A percentile compares a stretch with the other conserved stretches of the same genome.
phyloP scores from a whole-genome alignment of 2,329 filamentous ascomycete genomes.

The Thelonectria olida region DNA sequence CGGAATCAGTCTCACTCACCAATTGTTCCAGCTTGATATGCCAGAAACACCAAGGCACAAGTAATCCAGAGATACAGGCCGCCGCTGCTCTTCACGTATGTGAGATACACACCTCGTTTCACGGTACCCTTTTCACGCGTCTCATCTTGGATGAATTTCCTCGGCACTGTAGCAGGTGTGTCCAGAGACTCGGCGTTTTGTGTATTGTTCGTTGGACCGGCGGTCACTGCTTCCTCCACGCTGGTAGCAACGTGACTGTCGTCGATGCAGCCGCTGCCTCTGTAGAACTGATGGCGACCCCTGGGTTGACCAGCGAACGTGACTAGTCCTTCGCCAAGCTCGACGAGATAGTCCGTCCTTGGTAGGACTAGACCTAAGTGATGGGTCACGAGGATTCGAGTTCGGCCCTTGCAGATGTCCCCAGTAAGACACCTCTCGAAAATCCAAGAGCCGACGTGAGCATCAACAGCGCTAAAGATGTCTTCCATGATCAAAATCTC shows the following conservation, averaged over 20 bases:
- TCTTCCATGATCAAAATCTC: slow-evolving; percentile 82
- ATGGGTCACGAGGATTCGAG: slow-evolving; percentile 83
- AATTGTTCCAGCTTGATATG: slow-evolving; percentile 62
- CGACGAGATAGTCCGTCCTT: slow-evolving; percentile 76
- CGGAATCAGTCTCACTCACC: slow-evolving; percentile 45
- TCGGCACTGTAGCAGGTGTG: slow-evolving; percentile 53
- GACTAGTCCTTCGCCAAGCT: slow-evolving; percentile 74
- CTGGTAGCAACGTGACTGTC: neutral
- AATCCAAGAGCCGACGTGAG: slow-evolving; percentile 79
- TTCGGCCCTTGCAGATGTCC: slow-evolving; percentile 72
- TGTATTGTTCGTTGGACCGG: slow-evolving; percentile 40
- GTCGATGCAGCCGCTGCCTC: neutral
- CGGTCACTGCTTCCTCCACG: slow-evolving; percentile 39
- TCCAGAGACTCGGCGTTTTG: slow-evolving; percentile 3
- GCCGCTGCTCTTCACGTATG: slow-evolving; percentile 74
- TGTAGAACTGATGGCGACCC: neutral
- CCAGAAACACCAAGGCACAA: slow-evolving; percentile 60
- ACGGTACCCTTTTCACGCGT: slow-evolving; percentile 73
- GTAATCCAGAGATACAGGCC: slow-evolving; percentile 67
- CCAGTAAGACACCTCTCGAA: slow-evolving; percentile 79
- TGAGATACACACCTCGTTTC: slow-evolving; percentile 68
- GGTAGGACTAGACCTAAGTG: slow-evolving; percentile 76
- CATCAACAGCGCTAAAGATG: slow-evolving; percentile 83
- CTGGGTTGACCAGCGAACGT: slow-evolving; percentile 46
- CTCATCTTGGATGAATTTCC: slow-evolving; percentile 81